A percentile compares a stretch with the other conserved stretches of the same genome.
Conservation (phyloP, 352 stramenopile genomes). For the Phytophthora lateralis region DNA sequence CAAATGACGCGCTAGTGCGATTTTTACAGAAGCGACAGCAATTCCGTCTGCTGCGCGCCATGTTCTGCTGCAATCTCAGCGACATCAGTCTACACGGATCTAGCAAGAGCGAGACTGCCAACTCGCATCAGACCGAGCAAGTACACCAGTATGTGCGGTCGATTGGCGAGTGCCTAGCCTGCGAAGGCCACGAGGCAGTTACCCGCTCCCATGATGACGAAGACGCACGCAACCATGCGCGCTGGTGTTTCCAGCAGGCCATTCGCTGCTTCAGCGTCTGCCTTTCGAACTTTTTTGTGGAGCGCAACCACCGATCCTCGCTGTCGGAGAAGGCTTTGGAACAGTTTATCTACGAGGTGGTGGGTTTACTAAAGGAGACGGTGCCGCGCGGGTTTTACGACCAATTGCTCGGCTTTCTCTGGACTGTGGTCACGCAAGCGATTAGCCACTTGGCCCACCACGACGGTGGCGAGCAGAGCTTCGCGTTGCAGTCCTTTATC, state of each 20-base stretch:
- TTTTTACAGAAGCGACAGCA: conserved; percentile 77
- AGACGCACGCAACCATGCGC: conserved; percentile 36
- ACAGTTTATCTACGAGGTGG: conserved; percentile 67
- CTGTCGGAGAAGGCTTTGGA: conserved; percentile 41
- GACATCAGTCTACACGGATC: conserved; percentile 56
- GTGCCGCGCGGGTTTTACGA: conserved; percentile 59
- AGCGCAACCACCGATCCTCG: conserved; percentile 22
- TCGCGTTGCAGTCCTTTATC: conserved; percentile 69
- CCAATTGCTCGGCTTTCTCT: conserved; percentile 67
- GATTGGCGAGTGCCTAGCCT: conserved; percentile 71
- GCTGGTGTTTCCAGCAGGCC: conserved; percentile 74
- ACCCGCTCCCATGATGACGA: conserved; percentile 38
- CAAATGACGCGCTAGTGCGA: conserved; percentile 54
- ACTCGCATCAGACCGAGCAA: conserved; percentile 36
- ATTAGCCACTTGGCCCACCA: conserved; percentile 40
- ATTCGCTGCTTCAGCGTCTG: conserved; percentile 78
- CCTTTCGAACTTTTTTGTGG: conserved; percentile 58
- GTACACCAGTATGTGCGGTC: conserved; percentile 59
- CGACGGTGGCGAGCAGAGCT: conserved; percentile 35
- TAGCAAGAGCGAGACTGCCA: conserved; percentile 21
- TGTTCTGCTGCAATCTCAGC: conserved; percentile 69
- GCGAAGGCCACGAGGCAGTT: conserved; percentile 56
- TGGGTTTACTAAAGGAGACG: conserved; percentile 73
- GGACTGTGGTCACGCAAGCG: conserved; percentile 65
- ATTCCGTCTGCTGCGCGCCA: conserved; percentile 64